Evolutionary conservation across 345 rosid species (phyloP).

Genomic region (Brassica rapa): DNA sequence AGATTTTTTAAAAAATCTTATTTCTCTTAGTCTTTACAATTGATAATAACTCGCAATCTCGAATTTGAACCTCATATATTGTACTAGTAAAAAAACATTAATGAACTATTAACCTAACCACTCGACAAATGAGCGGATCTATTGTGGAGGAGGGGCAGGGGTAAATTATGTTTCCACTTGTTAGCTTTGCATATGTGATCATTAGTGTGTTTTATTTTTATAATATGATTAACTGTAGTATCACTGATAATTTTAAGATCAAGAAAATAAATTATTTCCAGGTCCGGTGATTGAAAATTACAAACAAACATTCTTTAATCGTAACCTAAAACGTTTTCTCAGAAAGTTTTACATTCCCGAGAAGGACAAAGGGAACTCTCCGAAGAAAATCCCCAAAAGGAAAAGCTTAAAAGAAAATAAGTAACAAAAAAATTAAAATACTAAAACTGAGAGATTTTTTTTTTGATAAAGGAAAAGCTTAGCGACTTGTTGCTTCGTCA

Average conservation of each 20-base stretch:
- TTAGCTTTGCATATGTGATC: not conserved
- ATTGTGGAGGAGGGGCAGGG: not conserved
- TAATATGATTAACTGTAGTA: not conserved
- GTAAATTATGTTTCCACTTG: not conserved
- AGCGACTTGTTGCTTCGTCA: conserved; percentile 34
- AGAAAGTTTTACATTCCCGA: conserved; percentile 50
- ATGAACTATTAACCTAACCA: not conserved
- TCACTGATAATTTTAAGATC: not conserved
- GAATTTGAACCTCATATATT: too few relatives aligned
- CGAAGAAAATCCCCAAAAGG: not conserved
- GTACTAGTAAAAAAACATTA: not conserved
- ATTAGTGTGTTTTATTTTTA: not conserved
- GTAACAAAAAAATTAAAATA: not conserved
- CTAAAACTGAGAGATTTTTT: not conserved
- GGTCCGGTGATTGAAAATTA: not conserved
- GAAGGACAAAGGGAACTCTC: not conserved
- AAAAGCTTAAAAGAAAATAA: conserved; percentile 6
- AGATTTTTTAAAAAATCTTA: too few relatives aligned
- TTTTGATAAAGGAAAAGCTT: conserved; percentile 4
- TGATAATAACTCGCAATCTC: too few relatives aligned
- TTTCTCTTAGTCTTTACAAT: not conserved
- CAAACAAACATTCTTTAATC: not conserved
- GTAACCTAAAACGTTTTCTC: conserved; percentile 19
- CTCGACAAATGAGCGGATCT: too few relatives aligned
- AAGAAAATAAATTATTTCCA: not conserved